phyloP scores from a whole-genome alignment of 495 filamentous ascomycete genomes.

The Gamarada debralockiae region DNA sequence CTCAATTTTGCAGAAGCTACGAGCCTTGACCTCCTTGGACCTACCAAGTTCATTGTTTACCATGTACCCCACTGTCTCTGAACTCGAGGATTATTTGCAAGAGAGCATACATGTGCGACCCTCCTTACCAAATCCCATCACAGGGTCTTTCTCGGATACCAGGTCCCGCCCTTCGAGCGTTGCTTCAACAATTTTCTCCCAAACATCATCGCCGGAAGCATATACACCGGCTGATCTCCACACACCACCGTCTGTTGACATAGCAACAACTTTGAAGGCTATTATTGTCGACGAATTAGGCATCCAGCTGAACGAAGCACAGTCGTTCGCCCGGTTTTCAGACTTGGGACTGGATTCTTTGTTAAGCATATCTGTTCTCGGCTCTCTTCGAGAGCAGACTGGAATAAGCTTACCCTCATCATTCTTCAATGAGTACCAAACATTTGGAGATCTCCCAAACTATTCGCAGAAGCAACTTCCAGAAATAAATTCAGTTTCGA shows the following conservation, averaged over 20 bases:
- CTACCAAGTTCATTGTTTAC: too few relatives aligned
- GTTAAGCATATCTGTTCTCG: constrained; percentile 50
- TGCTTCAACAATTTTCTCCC: not conserved
- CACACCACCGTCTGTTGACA: not conserved
- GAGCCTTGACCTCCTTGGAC: too few relatives aligned
- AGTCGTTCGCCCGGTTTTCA: constrained; percentile 42
- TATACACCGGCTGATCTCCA: not conserved
- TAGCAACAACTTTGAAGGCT: not conserved
- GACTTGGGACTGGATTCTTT: constrained; percentile 57
- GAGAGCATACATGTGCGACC: not conserved
- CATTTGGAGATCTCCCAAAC: constrained; percentile 34
- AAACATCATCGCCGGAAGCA: not conserved
- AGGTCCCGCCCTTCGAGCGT: not conserved
- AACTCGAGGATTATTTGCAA: not conserved
- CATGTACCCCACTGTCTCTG: not conserved
- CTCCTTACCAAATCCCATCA: not conserved
- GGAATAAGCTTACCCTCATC: constrained; percentile 39
- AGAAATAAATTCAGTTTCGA: not conserved
- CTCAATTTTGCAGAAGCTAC: too few relatives aligned
- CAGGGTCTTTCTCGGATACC: not conserved
- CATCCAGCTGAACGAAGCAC: constrained; percentile 27
- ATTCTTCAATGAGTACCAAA: constrained; percentile 29
- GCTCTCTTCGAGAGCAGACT: constrained; percentile 53
- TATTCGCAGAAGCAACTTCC: not conserved
- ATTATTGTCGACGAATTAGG: not conserved